A percentile compares a stretch with the other conserved stretches of the same genome.
Conservation (phyloP, 2,329 filamentous ascomycete species). For the Cladosporium velox region DNA sequence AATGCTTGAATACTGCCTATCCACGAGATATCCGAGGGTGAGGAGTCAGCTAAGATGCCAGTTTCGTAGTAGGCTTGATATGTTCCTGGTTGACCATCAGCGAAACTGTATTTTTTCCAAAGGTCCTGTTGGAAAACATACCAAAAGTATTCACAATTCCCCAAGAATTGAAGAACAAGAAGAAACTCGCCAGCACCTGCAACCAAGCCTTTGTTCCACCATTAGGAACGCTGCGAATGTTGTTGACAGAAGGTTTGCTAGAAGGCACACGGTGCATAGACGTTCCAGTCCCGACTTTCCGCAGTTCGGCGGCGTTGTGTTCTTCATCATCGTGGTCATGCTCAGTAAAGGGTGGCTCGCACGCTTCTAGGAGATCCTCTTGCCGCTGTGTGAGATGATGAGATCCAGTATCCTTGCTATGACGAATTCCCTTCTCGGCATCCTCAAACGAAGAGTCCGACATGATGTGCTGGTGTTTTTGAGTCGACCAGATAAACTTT, state of each 20-base stretch:
- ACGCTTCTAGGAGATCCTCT: slow-evolving; percentile 24
- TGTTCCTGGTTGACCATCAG: slow-evolving; percentile 27
- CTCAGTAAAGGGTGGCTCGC: slow-evolving; percentile 24
- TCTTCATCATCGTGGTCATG: slow-evolving; percentile 13
- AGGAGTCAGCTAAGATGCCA: slow-evolving; percentile 42
- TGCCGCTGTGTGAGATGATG: slow-evolving; percentile 23
- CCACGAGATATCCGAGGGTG: slow-evolving; percentile 49
- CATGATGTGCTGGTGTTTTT: slow-evolving; percentile 4
- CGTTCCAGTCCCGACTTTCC: slow-evolving; percentile 22
- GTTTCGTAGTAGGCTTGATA: slow-evolving; percentile 53
- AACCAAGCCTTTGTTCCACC: slow-evolving; percentile 51
- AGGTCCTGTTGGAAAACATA: slow-evolving; percentile 24
- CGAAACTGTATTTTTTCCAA: slow-evolving; percentile 45
- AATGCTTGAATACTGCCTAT: slow-evolving; percentile 53
- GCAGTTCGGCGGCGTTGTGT: neutral
- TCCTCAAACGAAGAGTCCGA: slow-evolving; percentile 20
- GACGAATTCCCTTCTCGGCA: slow-evolving; percentile 5
- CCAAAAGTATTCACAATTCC: slow-evolving; percentile 52
- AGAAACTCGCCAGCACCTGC: slow-evolving; percentile 51
- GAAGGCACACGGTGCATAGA: slow-evolving; percentile 28
- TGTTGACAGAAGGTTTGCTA: slow-evolving; percentile 42
- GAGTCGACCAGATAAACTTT: neutral
- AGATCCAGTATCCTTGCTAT: slow-evolving; percentile 6
- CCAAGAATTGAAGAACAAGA: slow-evolving; percentile 53
- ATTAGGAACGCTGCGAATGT: slow-evolving; percentile 48